Conservation (phyloP, 2,329 filamentous ascomycete species). For the Coniochaeta ligniaria region DNA sequence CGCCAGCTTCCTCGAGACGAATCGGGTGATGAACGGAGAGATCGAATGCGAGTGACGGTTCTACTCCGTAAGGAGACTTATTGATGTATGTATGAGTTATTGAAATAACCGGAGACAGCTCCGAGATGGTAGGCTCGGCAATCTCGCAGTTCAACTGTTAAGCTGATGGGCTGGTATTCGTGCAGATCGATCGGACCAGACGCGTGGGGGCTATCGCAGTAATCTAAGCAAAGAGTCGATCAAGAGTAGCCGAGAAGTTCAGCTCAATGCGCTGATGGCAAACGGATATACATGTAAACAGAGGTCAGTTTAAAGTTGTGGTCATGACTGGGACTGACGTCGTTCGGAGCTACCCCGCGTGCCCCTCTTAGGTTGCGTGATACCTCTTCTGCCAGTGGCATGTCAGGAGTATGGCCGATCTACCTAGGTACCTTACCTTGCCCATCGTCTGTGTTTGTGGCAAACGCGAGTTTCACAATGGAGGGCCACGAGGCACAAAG, state of each 20-base stretch:
- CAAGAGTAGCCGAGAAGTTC: no score
- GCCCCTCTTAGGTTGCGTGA: not conserved
- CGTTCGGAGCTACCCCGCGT: not conserved
- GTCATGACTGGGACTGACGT: not conserved
- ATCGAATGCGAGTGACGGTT: not conserved
- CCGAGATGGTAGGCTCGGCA: not conserved
- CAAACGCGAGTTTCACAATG: not conserved
- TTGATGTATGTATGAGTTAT: not conserved
- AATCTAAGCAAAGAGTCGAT: no score
- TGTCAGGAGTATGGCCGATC: no score
- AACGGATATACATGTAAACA: no score
- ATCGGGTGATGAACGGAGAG: not conserved
- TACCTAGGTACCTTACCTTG: no score
- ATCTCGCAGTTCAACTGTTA: not conserved
- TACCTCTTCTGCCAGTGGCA: no score
- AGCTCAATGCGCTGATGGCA: no score
- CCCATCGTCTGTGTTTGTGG: no score
- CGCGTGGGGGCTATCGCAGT: no score
- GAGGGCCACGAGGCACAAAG: no score
- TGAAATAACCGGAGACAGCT: not conserved
- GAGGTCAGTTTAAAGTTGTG: not conserved
- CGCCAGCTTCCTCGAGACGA: constrained; percentile 4
- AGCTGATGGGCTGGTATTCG: not conserved
- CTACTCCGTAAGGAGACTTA: not conserved
- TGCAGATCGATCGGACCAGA: not conserved